These are phyloP conservation scores for Corylus avellana DNA, from an alignment of 306 rosid genomes.

Conservation along the genomic window DNA sequence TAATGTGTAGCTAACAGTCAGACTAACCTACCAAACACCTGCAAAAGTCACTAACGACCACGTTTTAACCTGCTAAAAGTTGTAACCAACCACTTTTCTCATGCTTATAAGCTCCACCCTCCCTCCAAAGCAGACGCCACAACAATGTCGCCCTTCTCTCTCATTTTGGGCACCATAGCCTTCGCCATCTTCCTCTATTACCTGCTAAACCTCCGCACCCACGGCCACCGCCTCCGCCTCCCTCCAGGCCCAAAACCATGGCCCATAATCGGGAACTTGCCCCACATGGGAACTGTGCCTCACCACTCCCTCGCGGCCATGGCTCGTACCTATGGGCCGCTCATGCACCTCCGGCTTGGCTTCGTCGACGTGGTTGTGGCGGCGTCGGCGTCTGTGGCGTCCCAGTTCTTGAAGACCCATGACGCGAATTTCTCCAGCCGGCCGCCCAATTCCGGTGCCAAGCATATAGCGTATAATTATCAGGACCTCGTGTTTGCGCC, in stretches of 20 bases:
- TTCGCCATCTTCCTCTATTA: conserved; percentile 26
- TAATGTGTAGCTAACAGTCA: no score
- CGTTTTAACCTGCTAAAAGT: no score
- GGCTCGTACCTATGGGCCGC: conserved; percentile 65
- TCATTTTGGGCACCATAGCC: conserved; percentile 22
- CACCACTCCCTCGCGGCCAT: conserved; percentile 68
- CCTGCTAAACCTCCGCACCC: conserved; percentile 12
- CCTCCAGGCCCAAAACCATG: conserved; percentile 89
- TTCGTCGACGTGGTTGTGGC: conserved; percentile 68
- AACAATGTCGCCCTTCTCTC: conserved; percentile 30
- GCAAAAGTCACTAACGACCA: no score
- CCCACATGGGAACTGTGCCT: conserved; percentile 66
- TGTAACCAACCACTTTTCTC: no score
- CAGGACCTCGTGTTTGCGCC: conserved; percentile 84
- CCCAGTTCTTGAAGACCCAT: conserved; percentile 63
- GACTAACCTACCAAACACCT: no score
- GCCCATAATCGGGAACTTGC: conserved; percentile 82
- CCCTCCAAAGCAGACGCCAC: background rate
- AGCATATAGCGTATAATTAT: conserved; percentile 65
- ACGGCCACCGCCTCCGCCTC: conserved; percentile 30
- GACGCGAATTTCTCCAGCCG: conserved; percentile 75
- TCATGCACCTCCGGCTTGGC: conserved; percentile 73
- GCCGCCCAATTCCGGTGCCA: conserved; percentile 82
- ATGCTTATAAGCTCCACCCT: background rate
- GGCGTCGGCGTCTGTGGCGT: conserved; percentile 70